phyloP scores from a whole-genome alignment of 371 early-diverging fungal species.

The Coemansia sp. region DNA sequence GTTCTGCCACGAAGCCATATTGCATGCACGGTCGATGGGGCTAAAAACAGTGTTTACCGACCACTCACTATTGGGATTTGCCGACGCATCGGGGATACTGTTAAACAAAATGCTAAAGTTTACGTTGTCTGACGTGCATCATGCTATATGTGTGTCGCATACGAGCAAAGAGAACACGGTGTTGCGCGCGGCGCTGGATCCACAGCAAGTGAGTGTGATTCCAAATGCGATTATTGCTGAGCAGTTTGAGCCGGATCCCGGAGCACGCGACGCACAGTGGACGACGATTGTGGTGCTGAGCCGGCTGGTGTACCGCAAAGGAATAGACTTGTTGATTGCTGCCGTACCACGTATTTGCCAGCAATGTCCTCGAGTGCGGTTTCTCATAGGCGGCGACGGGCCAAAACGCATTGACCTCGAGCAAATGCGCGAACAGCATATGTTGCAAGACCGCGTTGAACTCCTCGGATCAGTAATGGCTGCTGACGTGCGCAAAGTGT shows the following conservation, averaged over 20 bases:
- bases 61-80: slow-evolving; percentile 98
- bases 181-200: slow-evolving; percentile 86
- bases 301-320: slow-evolving; percentile 96
- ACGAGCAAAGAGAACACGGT: slow-evolving; percentile 98
- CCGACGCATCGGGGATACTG: slow-evolving; percentile 88
- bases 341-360: slow-evolving; percentile 94
- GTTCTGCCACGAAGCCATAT: slow-evolving; percentile 92
- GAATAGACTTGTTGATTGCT: slow-evolving; percentile 89
- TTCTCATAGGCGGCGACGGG: slow-evolving; percentile 98
- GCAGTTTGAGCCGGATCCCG: slow-evolving; percentile 84
- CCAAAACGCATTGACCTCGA: slow-evolving; percentile 94
- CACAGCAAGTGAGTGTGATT: slow-evolving; percentile 92
- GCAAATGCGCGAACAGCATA: slow-evolving; percentile 94
- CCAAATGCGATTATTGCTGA: slow-evolving; percentile 97
- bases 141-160: slow-evolving; percentile 98
- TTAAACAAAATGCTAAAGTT: slow-evolving; percentile 95
- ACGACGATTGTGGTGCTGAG: slow-evolving; percentile 93
- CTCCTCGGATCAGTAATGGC: slow-evolving; percentile 89
- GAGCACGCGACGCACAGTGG: slow-evolving; percentile 71
- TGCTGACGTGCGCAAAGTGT: slow-evolving; percentile 79
- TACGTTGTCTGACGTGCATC: slow-evolving; percentile 90
- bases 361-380: slow-evolving; percentile 75
- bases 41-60: slow-evolving; percentile 96
- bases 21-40: slow-evolving; percentile 96
- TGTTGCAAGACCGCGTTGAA: slow-evolving; percentile 90